Conservation (phyloP, 2,329 filamentous ascomycete genomes). For the Lachnum nothofagi region DNA sequence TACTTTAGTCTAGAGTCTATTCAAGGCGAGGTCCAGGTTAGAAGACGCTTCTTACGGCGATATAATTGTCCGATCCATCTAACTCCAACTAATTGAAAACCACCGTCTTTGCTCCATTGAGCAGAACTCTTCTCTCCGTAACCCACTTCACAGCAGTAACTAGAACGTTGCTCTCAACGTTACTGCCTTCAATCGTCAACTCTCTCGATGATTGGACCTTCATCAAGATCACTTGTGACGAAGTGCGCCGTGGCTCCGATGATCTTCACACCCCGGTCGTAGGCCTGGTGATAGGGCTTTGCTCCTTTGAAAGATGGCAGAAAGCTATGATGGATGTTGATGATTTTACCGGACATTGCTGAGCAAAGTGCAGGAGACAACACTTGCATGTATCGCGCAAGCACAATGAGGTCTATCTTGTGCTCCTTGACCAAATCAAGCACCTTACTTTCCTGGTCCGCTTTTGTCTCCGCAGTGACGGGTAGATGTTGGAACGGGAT, state of each 20-base stretch:
- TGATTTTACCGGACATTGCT: constrained; percentile 79
- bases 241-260: constrained; percentile 83
- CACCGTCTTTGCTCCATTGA: constrained; percentile 76
- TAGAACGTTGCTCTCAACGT: constrained; percentile 77
- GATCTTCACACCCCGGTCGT: constrained; percentile 81
- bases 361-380: constrained; percentile 68
- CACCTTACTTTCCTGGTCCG: constrained; percentile 65
- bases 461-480: constrained; percentile 72
- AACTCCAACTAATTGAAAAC: constrained; percentile 49
- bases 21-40: too few relatives aligned
- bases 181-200: constrained; percentile 73
- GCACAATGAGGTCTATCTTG: constrained; percentile 70
- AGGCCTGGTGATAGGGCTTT: constrained; percentile 83
- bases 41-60: too few relatives aligned
- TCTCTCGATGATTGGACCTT: constrained; percentile 83
- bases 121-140: constrained; percentile 69
- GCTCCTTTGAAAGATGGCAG: constrained; percentile 83
- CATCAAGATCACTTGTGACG: constrained; percentile 77
- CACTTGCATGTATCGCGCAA: constrained; percentile 86
- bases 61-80: too few relatives aligned
- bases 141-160: constrained; percentile 81
- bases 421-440: constrained; percentile 65
- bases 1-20: too few relatives aligned
- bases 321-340: constrained; percentile 90
- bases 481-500: constrained; percentile 78